Percentiles rank a stretch among this genome's conserved stretches.
phyloP scores from a whole-genome alignment of 108 stramenopile species.

The Conticribra guillardii region DNA sequence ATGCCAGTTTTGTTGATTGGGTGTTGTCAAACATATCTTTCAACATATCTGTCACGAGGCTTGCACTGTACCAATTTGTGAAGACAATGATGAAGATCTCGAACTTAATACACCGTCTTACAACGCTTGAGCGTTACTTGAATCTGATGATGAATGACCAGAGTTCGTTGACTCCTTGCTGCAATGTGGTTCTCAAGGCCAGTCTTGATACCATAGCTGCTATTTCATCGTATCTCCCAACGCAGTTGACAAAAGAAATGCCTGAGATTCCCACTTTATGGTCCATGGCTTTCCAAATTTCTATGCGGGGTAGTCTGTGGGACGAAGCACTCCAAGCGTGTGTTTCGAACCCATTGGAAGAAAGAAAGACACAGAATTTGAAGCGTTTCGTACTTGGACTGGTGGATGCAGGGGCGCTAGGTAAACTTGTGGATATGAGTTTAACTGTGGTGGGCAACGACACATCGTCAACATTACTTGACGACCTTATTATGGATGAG shows the following conservation, averaged over 20 bases:
- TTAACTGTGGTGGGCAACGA: slow-evolving; percentile 38
- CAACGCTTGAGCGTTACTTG: slow-evolving; percentile 32
- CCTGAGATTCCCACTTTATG: slow-evolving; percentile 61
- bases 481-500: slow-evolving; percentile 14
- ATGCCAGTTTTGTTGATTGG: slow-evolving; percentile 12
- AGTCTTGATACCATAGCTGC: slow-evolving; percentile 36
- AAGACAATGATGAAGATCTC: slow-evolving; percentile 32
- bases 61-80: slow-evolving; percentile 17
- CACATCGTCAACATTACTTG: neutral
- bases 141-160: slow-evolving; percentile 15
- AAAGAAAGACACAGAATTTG: slow-evolving; percentile 44
- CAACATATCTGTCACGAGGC: neutral
- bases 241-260: slow-evolving; percentile 31
- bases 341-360: slow-evolving; percentile 53
- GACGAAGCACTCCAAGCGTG: slow-evolving; percentile 67
- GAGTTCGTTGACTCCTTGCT: slow-evolving; percentile 13
- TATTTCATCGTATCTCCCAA: slow-evolving; percentile 20
- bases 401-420: slow-evolving; percentile 74
- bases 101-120: slow-evolving; percentile 37
- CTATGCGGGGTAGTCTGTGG: slow-evolving; percentile 65
- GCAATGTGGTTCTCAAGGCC: slow-evolving; percentile 10
- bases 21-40: neutral
- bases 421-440: slow-evolving; percentile 63
- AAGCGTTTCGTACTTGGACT: slow-evolving; percentile 72
- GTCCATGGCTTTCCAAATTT: slow-evolving; percentile 63